These are phyloP conservation scores for Volvariella volvacea DNA, from an alignment of 1,284 basidiomycete species.

Conservation along the genomic window DNA sequence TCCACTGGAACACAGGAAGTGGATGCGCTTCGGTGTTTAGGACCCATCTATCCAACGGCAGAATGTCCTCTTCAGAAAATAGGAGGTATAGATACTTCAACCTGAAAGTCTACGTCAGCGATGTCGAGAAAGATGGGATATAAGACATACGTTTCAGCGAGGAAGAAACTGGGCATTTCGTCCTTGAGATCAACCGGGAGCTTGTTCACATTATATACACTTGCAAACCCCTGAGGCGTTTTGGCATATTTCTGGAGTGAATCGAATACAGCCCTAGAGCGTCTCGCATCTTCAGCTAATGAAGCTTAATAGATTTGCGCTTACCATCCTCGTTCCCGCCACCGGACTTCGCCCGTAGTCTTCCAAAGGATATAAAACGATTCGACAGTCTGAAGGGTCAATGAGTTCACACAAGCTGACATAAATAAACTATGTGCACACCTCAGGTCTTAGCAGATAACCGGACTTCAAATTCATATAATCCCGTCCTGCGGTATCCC, in stretches of 20 bases:
- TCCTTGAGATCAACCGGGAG: conserved; percentile 29
- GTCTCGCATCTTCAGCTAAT: too few species aligned
- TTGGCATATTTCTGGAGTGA: conserved; percentile 56
- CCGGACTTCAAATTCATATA: conserved; percentile 35
- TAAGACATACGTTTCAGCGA: conserved; percentile 1
- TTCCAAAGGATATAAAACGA: conserved; percentile 67
- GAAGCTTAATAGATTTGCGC: conserved; percentile 1
- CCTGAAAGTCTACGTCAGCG: conserved; percentile 35
- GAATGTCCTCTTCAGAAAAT: conserved; percentile 49
- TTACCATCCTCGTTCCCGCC: conserved; percentile 71
- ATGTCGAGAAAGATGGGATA: background rate
- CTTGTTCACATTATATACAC: conserved; percentile 39
- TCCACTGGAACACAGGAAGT: conserved; percentile 69
- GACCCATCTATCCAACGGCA: conserved; percentile 72
- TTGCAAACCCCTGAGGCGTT: conserved; percentile 51
- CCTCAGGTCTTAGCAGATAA: conserved; percentile 65
- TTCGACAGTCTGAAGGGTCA: conserved; percentile 48
- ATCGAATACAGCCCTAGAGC: conserved; percentile 47
- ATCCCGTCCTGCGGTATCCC: conserved; percentile 35
- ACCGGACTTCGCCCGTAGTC: conserved; percentile 53
- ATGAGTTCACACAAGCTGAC: background rate
- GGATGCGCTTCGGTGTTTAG: conserved; percentile 87
- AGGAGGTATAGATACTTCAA: conserved; percentile 67
- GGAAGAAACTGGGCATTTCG: conserved; percentile 50
- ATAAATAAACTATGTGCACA: conserved; percentile 20